Evolutionary conservation across 148 eudicot species (phyloP).

Genomic region (Rhododendron henanense): DNA sequence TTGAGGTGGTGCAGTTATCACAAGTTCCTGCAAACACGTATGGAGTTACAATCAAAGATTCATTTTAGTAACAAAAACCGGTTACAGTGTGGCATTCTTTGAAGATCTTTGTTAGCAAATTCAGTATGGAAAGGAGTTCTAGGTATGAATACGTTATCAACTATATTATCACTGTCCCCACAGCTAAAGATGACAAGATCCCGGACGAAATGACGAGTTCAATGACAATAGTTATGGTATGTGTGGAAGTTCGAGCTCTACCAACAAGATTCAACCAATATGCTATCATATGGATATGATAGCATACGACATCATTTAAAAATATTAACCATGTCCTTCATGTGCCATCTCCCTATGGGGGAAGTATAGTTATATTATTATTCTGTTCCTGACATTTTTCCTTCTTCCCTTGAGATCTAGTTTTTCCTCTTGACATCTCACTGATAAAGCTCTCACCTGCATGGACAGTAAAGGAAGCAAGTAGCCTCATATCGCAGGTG

Average conservation of each 20-base stretch:
- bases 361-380: not conserved
- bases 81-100: not conserved
- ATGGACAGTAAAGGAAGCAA: not conserved
- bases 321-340: not conserved
- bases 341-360: not conserved
- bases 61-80: not conserved
- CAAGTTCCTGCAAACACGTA: constrained; percentile 52
- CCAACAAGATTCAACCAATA: not conserved
- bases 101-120: not conserved
- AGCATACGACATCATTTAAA: not conserved
- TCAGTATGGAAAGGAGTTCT: not conserved
- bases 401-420: not conserved
- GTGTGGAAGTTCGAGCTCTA: not conserved
- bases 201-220: not conserved
- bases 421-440: not conserved
- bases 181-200: not conserved
- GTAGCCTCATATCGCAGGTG: not conserved
- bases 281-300: not conserved
- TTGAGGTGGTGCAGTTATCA: constrained; percentile 69
- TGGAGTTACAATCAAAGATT: not conserved
- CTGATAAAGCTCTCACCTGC: not conserved
- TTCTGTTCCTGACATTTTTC: not conserved
- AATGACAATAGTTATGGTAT: not conserved
- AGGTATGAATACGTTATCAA: not conserved
- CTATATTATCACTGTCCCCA: not conserved